Evolutionary conservation across 2,329 filamentous ascomycete genomes (phyloP), one percentile per base, ranked within the genome.

Genomic region (Didymella glomerata): DNA sequence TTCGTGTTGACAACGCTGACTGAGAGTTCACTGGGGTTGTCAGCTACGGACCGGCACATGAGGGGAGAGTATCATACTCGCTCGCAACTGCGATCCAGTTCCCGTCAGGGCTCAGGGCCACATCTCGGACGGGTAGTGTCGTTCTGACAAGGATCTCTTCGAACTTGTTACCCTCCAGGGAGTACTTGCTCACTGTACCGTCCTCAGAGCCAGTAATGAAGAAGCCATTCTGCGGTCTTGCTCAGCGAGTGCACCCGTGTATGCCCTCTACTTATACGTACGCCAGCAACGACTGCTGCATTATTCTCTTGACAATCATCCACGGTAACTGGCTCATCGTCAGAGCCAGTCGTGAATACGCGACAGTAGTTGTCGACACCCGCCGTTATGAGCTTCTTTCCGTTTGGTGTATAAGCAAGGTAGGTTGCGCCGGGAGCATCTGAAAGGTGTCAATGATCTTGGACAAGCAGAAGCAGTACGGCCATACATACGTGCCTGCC

Each of bases 1-100:
- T 88, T 83, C 30, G 90, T 90, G 69, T 90, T 90, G 62, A 99
- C 92, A 22, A 99, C 81, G 76, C 96, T 97, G 66, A 98, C 92
- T 1, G 89, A 90, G 58, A 97, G 82, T 77, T 99, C 95, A 76
- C 86, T 88, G 57, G 18, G 2, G 5, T 11, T 36, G 62, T 76
- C 53, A 76, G 65, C 54, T 32, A 67, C n/a, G 40, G 68, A 7
- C n/a, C 10, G 22, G 20, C 44, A 28, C 7, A 8, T 18, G 18
- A 4, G 9, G 2, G 18, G n/a, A 3, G 9, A 11, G 8, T 42
- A 2, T 80, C 85, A 66, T 77, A 88, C 86, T 98, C 96, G 82
- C 93, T 97, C n/a, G 93, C 93, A 25, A 98, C 92, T 28, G 95
- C 95, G 65, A 90, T 91, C 93, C 93, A 98, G 69, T 91, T 86